A percentile compares a stretch with the other conserved stretches of the same genome.
Evolutionary conservation across 805 yeast species (phyloP).

Genomic region (Candida khao-thaluensis): DNA sequence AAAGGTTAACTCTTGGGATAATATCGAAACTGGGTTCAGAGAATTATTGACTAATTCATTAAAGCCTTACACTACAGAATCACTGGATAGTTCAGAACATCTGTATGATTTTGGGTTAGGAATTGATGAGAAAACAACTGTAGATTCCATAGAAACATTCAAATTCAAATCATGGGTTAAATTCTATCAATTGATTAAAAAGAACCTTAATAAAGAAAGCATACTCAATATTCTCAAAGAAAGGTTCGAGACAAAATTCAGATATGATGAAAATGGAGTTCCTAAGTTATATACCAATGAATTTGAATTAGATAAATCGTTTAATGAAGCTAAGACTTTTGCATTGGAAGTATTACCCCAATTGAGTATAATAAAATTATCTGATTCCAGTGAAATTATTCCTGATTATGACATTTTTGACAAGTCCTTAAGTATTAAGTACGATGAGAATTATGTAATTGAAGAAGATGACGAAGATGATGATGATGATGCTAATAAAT

Average conservation of each 20-base stretch:
- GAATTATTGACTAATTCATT: conserved; percentile 9
- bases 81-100: background rate
- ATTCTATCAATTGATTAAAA: conserved; percentile 58
- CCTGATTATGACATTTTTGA: conserved; percentile 55
- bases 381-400: conserved; percentile 53
- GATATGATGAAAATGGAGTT: conserved; percentile 77
- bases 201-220: conserved; percentile 63
- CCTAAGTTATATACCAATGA: conserved; percentile 81
- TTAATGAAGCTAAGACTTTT: conserved; percentile 54
- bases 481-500: conserved; percentile 34
- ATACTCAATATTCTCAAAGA: conserved; percentile 68
- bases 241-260: conserved; percentile 75
- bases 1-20: conserved; percentile 58
- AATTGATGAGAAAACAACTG: conserved; percentile 43
- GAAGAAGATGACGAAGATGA: conserved; percentile 29
- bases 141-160: conserved; percentile 41
- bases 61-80: conserved; percentile 19
- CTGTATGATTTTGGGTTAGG: conserved; percentile 73
- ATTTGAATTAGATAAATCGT: conserved; percentile 67
- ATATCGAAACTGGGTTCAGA: conserved; percentile 46
- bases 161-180: conserved; percentile 62
- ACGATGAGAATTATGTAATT: conserved; percentile 18
- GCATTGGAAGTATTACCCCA: conserved; percentile 61
- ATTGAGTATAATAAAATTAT: conserved; percentile 52
- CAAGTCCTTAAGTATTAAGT: conserved; percentile 19